Evolutionary conservation across 768 basidiomycete species (phyloP).

Genomic region (Kwoniella europaea): DNA sequence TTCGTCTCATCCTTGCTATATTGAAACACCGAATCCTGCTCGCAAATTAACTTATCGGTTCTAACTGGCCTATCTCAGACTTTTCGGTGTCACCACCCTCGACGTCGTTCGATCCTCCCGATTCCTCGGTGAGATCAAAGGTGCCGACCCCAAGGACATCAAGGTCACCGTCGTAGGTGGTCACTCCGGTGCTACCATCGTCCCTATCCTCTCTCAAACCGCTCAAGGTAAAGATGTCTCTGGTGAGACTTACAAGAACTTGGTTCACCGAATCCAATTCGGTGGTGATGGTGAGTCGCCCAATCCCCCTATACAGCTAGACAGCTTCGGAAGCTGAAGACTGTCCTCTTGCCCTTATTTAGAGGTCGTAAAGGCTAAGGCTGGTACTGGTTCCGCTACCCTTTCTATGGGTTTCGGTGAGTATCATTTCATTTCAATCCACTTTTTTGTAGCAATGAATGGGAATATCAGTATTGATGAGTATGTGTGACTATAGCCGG

Average conservation of each 20-base stretch:
- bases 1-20: no score
- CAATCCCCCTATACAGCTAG: constrained; percentile 60
- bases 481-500: constrained; percentile 64
- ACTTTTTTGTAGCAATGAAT: no score
- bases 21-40: no score
- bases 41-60: no score
- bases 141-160: constrained; percentile 60
- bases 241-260: constrained; percentile 68
- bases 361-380: constrained; percentile 96
- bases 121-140: constrained; percentile 81
- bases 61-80: no score
- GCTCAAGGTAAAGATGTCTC: constrained; percentile 69
- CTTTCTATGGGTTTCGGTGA: constrained; percentile 82
- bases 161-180: constrained; percentile 91
- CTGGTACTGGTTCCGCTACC: constrained; percentile 90
- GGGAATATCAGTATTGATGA: background rate
- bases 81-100: constrained; percentile 97
- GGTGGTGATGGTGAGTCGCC: constrained; percentile 90
- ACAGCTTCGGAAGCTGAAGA: constrained; percentile 82
- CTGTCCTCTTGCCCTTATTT: constrained; percentile 48
- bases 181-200: constrained; percentile 96
- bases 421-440: background rate
- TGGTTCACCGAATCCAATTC: constrained; percentile 93
- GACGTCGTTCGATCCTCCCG: constrained; percentile 98
- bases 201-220: constrained; percentile 89